Evolutionary conservation across 768 basidiomycete species (phyloP), one percentile per base, ranked within the genome.

Genomic region (Cystobasidiopsis lactophilus): DNA sequence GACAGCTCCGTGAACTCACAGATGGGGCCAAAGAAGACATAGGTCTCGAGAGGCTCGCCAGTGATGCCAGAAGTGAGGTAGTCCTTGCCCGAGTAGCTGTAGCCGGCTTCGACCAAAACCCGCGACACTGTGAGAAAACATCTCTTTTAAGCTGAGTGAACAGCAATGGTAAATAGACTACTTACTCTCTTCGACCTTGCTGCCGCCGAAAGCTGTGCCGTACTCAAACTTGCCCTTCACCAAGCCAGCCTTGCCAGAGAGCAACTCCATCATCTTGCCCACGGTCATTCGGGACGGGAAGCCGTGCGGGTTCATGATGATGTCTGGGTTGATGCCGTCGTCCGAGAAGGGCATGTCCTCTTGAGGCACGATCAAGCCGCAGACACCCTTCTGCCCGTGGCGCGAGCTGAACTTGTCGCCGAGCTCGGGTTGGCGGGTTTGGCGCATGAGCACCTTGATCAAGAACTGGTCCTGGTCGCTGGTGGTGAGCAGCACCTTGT

Each of bases 321-420:
- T 85, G 68, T 98, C 91, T 81, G 66, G 62, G 57, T 40, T 52
- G 59, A 95, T 88, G 23, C 93, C 93, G 66, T 86, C 82, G 68
- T 96, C 89, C 62, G 93, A 93, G 72, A 98, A 98, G 2, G 91
- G 93, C 85, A 98, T 79, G 67, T 98, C 93, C 61, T 88, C 88
- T 63, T 98, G 93, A 61, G 91, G 91, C 51, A 98, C 93, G 65
- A 98, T 96, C 66, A 98, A 69, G 24, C 93, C 93, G 68, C 91
- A 95, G 11, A 98, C 93, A 53, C 93, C 93, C 69, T 98, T 98
- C 69, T 98, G 93, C 41, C 93, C 93, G 64, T 98, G 93, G 58
- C 93, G 71, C 2, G 85, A 88, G 38, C 89, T 95, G 67, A 98
- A 98, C 69, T 98, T 98, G 71, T 98, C 93, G 1, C 93, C 93